Conservation (phyloP, 306 rosid genomes). For the Malus sieversii region DNA sequence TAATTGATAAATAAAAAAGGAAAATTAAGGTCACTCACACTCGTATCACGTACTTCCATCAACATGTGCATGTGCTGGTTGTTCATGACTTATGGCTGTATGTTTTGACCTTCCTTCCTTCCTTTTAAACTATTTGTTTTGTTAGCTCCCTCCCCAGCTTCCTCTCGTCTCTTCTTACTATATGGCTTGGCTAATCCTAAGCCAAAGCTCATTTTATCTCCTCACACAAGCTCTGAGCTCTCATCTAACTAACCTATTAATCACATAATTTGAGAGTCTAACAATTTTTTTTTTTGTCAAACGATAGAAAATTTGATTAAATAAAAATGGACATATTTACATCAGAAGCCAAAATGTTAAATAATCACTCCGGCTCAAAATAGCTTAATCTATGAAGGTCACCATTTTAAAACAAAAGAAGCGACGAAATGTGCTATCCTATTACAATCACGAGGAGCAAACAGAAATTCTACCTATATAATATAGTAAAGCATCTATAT, state of each 20-base stretch:
- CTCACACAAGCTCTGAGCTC: neutral
- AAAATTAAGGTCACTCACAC: neutral
- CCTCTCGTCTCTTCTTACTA: neutral
- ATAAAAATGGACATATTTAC: too few relatives aligned
- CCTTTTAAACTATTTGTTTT: neutral
- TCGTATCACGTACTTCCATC: neutral
- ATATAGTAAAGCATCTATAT: neutral
- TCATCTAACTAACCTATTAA: neutral
- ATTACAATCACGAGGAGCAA: too few relatives aligned
- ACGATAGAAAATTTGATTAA: too few relatives aligned
- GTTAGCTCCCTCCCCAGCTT: neutral
- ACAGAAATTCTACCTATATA: neutral
- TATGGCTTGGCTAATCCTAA: constrained; percentile 11
- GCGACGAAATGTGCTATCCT: too few relatives aligned
- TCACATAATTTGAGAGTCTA: too few relatives aligned
- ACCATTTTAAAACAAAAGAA: too few relatives aligned
- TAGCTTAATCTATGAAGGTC: too few relatives aligned
- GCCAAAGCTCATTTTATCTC: neutral
- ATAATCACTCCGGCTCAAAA: too few relatives aligned
- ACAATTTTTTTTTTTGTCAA: neutral
- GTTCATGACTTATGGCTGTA: neutral
- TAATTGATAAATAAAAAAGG: neutral
- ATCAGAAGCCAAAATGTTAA: too few relatives aligned
- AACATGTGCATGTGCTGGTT: neutral
- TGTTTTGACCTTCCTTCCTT: constrained; percentile 1